These are phyloP conservation scores for Syncephalastrum monosporum DNA, from an alignment of 371 early-diverging fungal genomes.

Conservation along the genomic window DNA sequence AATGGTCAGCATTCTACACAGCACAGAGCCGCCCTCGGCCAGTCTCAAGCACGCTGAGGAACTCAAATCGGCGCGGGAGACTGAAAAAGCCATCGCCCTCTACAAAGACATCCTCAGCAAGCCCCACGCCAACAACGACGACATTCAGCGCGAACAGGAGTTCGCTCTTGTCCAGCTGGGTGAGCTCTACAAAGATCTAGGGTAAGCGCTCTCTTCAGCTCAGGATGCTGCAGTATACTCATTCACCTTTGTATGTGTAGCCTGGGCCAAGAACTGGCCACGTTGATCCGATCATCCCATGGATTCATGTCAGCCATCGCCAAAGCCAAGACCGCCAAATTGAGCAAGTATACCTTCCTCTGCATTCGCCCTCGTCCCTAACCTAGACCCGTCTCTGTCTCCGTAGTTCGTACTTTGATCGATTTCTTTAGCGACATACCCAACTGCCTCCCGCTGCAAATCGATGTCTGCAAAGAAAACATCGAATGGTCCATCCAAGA, in stretches of 20 bases:
- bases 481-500: constrained; percentile 91
- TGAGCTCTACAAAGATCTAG: constrained; percentile 61
- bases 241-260: constrained; percentile 30
- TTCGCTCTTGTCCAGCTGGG: constrained; percentile 60
- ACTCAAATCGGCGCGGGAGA: constrained; percentile 44
- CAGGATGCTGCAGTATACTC: not conserved
- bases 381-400: not conserved
- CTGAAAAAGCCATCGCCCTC: constrained; percentile 52
- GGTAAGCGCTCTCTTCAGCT: constrained; percentile 31
- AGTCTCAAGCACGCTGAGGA: constrained; percentile 52
- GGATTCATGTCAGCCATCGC: constrained; percentile 80
- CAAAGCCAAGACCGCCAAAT: constrained; percentile 96
- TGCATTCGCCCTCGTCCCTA: not conserved
- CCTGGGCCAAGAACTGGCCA: constrained; percentile 75
- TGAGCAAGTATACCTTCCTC: constrained; percentile 57
- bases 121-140: constrained; percentile 22
- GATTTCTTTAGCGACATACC: constrained; percentile 89
- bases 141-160: constrained; percentile 55
- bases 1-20: too few species aligned
- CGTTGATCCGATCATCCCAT: constrained; percentile 78
- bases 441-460: constrained; percentile 84
- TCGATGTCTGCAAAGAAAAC: constrained; percentile 89
- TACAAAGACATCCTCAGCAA: constrained; percentile 56
- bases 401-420: constrained; percentile 78
- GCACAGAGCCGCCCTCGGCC: constrained; percentile 15